Percentiles rank a stretch among this genome's conserved stretches.
These are phyloP conservation scores for Trametes versicolor DNA, from an alignment of 1,284 basidiomycete genomes.

Conservation along the genomic window DNA sequence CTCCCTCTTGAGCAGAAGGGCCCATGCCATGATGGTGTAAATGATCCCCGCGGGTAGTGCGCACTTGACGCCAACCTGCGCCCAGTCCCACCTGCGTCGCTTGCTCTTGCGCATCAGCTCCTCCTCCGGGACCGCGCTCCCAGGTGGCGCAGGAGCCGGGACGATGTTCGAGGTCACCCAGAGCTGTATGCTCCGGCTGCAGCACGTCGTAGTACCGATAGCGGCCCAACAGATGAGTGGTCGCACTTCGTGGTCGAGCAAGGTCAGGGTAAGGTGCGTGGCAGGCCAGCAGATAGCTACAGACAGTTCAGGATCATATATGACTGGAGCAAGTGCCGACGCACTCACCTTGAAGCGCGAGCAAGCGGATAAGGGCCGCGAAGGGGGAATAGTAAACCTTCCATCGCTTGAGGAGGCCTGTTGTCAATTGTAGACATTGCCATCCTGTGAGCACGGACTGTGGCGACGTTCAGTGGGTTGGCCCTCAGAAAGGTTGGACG, in stretches of 20 bases:
- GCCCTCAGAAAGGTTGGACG: neutral
- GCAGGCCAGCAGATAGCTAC: constrained; percentile 88
- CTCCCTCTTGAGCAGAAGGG: constrained; percentile 57
- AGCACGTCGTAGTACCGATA: constrained; percentile 83
- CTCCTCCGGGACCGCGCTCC: constrained; percentile 45
- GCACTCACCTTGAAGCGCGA: constrained; percentile 72
- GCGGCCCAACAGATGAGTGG: constrained; percentile 84
- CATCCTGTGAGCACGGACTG: constrained; percentile 84
- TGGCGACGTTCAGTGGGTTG: neutral
- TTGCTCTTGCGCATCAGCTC: constrained; percentile 57
- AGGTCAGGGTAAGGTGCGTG: constrained; percentile 77
- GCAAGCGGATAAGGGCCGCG: constrained; percentile 82
- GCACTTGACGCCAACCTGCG: constrained; percentile 70
- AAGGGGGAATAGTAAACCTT: constrained; percentile 83
- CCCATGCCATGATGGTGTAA: constrained; percentile 86
- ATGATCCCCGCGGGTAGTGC: constrained; percentile 73
- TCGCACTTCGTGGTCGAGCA: constrained; percentile 68
- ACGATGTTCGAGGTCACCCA: constrained; percentile 87
- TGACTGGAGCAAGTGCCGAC: constrained; percentile 3
- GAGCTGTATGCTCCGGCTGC: constrained; percentile 78
- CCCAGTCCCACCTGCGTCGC: constrained; percentile 78
- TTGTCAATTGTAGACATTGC: constrained; percentile 83
- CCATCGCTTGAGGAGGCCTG: constrained; percentile 85
- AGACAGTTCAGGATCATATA: neutral
- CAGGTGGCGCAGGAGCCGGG: constrained; percentile 23